These are phyloP conservation scores for Phialocephala sp. DNA, from an alignment of 2,329 filamentous ascomycete genomes.

Conservation along the genomic window DNA sequence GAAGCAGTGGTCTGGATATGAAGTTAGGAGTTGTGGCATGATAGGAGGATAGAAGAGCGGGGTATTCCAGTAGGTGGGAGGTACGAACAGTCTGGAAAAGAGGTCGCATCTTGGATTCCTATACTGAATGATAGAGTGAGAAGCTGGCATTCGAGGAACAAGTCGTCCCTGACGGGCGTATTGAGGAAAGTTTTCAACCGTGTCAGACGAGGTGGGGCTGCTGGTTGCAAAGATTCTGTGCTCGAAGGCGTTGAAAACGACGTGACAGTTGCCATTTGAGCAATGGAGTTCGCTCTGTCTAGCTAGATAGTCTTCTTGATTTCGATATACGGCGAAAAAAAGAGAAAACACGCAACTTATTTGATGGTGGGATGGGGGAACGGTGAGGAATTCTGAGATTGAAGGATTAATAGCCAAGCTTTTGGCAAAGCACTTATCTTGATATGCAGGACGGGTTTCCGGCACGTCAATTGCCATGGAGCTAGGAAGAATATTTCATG, in stretches of 20 bases:
- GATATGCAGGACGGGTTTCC: neutral
- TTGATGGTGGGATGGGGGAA: neutral
- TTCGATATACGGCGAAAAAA: neutral
- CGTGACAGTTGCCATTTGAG: neutral
- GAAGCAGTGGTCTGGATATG: conserved; percentile 52
- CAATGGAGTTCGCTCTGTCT: neutral
- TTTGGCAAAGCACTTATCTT: neutral
- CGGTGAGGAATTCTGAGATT: neutral
- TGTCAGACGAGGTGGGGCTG: neutral
- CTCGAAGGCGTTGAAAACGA: neutral
- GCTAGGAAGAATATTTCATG: neutral
- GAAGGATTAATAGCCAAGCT: neutral
- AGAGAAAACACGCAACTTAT: neutral
- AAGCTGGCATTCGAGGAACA: conserved; percentile 43
- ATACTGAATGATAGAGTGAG: conserved; percentile 45
- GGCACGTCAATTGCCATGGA: neutral
- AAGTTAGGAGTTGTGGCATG: neutral
- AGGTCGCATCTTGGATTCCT: conserved; percentile 55
- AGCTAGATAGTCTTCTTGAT: neutral
- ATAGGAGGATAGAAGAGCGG: neutral
- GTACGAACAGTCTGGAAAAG: conserved; percentile 57
- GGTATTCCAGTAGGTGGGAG: conserved; percentile 27
- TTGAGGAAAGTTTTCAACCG: conserved; percentile 8
- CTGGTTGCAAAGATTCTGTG: neutral
- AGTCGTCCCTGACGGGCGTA: conserved; percentile 10